Conservation (phyloP, 768 basidiomycete species). For the Russula compacta region DNA sequence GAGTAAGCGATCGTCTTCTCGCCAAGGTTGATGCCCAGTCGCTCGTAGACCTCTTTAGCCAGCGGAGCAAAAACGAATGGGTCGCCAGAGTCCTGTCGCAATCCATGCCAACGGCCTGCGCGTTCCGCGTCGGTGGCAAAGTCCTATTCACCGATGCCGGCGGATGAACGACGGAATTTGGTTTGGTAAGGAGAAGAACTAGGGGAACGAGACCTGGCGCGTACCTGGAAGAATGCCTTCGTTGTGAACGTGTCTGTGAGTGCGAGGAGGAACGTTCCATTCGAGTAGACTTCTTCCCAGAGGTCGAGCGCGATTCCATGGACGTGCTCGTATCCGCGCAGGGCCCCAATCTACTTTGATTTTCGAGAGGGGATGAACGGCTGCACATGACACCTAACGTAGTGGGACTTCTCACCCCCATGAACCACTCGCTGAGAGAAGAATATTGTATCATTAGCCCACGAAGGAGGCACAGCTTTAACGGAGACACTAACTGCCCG, state of each 20-base stretch:
- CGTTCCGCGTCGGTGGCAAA: slow-evolving; percentile 46
- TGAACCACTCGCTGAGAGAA: slow-evolving; percentile 71
- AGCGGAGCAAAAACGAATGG: slow-evolving; percentile 71
- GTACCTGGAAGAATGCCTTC: slow-evolving; percentile 70
- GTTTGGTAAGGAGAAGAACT: neutral
- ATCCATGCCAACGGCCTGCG: slow-evolving; percentile 64
- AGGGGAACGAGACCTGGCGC: neutral
- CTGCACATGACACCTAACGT: neutral
- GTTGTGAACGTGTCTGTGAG: slow-evolving; percentile 96
- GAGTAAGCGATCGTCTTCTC: slow-evolving; percentile 76
- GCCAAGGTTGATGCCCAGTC: slow-evolving; percentile 55
- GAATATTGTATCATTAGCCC: neutral
- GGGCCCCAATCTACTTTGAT: slow-evolving; percentile 57
- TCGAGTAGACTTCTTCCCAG: slow-evolving; percentile 73
- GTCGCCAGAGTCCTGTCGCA: slow-evolving; percentile 93
- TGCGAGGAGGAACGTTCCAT: slow-evolving; percentile 52
- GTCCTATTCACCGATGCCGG: slow-evolving; percentile 35
- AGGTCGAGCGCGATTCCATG: slow-evolving; percentile 68
- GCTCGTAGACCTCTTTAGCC: slow-evolving; percentile 63
- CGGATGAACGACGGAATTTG: neutral
- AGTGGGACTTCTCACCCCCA: slow-evolving; percentile 50
- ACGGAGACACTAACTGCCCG: slow-evolving; percentile 54
- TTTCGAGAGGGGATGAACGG: neutral
- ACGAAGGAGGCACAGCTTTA: neutral
- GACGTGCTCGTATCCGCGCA: slow-evolving; percentile 71